Percentiles rank a stretch among this genome's conserved stretches.
Evolutionary conservation across 768 basidiomycete genomes (phyloP).

Genomic region (Russula olivacea): DNA sequence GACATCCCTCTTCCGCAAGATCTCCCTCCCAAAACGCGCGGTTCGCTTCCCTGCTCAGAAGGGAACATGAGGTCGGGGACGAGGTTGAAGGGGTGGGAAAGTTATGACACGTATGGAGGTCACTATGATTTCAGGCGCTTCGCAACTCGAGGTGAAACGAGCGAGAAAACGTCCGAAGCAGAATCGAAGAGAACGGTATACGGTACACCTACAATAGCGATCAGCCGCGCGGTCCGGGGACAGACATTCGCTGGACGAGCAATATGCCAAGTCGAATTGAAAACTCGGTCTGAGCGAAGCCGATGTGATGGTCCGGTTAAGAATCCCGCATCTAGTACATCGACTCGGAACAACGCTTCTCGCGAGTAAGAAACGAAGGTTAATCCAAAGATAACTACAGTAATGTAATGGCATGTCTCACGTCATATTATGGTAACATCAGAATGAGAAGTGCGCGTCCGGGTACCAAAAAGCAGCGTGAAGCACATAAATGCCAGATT

Average conservation of each 20-base stretch:
- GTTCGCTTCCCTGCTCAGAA: slow-evolving; percentile 64
- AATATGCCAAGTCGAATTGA: no score
- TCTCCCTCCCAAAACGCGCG: slow-evolving; percentile 66
- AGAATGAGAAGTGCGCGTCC: background rate
- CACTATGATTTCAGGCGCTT: slow-evolving; percentile 80
- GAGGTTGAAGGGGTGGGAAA: slow-evolving; percentile 60
- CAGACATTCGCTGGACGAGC: background rate
- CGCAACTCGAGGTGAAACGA: slow-evolving; percentile 31
- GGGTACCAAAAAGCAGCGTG: no score
- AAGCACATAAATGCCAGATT: no score
- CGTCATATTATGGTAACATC: background rate
- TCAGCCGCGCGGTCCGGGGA: background rate
- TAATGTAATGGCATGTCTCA: background rate
- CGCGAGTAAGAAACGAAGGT: background rate
- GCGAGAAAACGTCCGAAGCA: slow-evolving; percentile 83
- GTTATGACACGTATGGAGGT: slow-evolving; percentile 71
- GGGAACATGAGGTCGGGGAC: slow-evolving; percentile 80
- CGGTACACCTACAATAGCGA: no score
- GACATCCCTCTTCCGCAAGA: slow-evolving; percentile 64
- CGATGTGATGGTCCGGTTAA: background rate
- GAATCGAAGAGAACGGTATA: slow-evolving; percentile 75
- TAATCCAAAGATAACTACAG: background rate
- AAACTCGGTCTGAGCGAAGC: background rate
- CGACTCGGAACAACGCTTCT: background rate
- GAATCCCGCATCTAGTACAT: no score